Base-by-base conservation (phyloP, 176 grass and related monocot species). In the Eleusine indica region DNA sequence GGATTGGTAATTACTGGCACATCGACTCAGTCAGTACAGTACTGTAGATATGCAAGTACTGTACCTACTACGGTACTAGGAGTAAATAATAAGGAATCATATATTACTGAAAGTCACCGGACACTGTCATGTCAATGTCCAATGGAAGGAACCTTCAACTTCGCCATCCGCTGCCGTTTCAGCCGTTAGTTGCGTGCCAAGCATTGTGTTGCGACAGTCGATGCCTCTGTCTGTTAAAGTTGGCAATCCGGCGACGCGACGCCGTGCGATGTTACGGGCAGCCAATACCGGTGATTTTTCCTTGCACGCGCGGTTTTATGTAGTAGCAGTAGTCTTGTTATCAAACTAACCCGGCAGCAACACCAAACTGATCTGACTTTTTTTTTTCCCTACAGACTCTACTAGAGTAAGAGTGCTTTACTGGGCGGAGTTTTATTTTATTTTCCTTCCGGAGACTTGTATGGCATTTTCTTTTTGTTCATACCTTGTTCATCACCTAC, bases 231-330 rank as follows among this genome's bases (percentile, higher is more conserved):
- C 61, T 32, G 32, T 7, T n/a, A 35, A 74, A 39, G 67, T n/a
- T 66, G 42, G 66, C 53, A 19, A 42, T 47, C 71, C 4, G 65
- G 61, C 42, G 49, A 76, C 35, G 47, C 53, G 16, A 42, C 44
- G 65, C 86, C 30, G 70, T 13, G 40, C 63, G 86, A 82, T 30
- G 79, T 22, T 81, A 87, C 49, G 62, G 56, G 85, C 62, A 48
- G 15, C 61, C 42, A 48, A 57, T 41, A 51, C 25, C 6, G 25
- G 39, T 37, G 37, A 22, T 18, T 56, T 67, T 29, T n/a, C 19
- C 37, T 46, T 53, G 13, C 17, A 38, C 47, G 16, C 17, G 60
- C 81, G 18, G 68, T 73, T 18, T 71, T 82, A 35, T 35, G 32
- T 35, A 35, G 67, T 61, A 35, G 15, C 22, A 25, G 56, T 25